Evolutionary conservation across 1,139 yeast species (phyloP).

Genomic region (Hyphopichia wangnamkhiaoensis): DNA sequence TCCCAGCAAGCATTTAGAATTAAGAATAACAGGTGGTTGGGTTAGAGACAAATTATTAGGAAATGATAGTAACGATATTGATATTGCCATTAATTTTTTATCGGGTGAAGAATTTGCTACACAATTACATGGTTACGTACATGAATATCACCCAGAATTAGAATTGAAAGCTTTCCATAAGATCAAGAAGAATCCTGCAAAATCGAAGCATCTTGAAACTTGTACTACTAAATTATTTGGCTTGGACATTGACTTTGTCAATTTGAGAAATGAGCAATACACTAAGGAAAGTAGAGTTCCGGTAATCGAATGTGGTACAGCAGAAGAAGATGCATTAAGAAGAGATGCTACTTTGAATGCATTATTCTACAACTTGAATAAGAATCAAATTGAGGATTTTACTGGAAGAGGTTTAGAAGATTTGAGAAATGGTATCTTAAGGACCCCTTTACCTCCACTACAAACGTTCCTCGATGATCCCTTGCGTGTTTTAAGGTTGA

Average conservation of each 20-base stretch:
- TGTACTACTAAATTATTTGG: conserved; percentile 87
- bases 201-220: conserved; percentile 93
- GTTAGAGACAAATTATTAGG: conserved; percentile 92
- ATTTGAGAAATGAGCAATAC: conserved; percentile 83
- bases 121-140: conserved; percentile 57
- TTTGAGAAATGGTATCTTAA: conserved; percentile 62
- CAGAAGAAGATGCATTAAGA: conserved; percentile 86
- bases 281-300: conserved; percentile 85
- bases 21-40: conserved; percentile 98
- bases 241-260: conserved; percentile 87
- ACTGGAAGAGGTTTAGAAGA: conserved; percentile 77
- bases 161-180: conserved; percentile 64
- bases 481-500: conserved; percentile 75
- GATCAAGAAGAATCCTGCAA: conserved; percentile 89
- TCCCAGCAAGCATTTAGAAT: conserved; percentile 30
- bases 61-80: conserved; percentile 78
- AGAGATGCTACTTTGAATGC: conserved; percentile 96
- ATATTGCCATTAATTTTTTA: conserved; percentile 80
- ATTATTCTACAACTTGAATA: conserved; percentile 76
- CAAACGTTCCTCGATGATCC: conserved; percentile 95
- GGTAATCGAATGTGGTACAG: conserved; percentile 74
- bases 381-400: conserved; percentile 74
- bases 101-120: conserved; percentile 88
- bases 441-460: conserved; percentile 85
- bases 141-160: conserved; percentile 40